These are phyloP conservation scores for Chaetoceros muelleri DNA, from an alignment of 108 stramenopile species.

Conservation along the genomic window DNA sequence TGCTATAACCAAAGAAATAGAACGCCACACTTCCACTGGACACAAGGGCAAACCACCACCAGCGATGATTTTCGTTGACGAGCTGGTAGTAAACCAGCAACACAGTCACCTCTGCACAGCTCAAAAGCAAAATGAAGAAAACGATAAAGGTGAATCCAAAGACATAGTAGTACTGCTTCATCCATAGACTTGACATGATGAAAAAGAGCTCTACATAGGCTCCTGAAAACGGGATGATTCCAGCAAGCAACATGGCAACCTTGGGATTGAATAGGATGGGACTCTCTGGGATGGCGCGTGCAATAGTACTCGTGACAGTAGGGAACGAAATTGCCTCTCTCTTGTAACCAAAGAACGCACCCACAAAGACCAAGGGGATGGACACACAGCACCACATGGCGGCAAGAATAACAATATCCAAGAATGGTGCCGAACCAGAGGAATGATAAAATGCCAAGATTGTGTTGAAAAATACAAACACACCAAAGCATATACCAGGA, in stretches of 20 bases:
- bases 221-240: conserved; percentile 94
- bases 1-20: conserved; percentile 89
- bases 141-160: conserved; percentile 97
- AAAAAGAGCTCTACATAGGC: conserved; percentile 99
- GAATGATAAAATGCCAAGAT: conserved; percentile 81
- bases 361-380: conserved; percentile 95
- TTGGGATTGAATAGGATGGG: conserved; percentile 67
- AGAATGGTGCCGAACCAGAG: conserved; percentile 89
- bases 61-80: conserved; percentile 94
- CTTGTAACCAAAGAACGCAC: conserved; percentile 99
- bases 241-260: conserved; percentile 74
- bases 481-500: conserved; percentile 78
- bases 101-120: conserved; percentile 94
- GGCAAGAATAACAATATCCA: conserved; percentile 87
- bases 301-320: conserved; percentile 84
- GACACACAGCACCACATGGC: conserved; percentile 97
- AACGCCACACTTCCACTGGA: conserved; percentile 84
- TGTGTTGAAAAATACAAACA: conserved; percentile 86
- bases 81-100: conserved; percentile 97
- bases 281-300: conserved; percentile 80
- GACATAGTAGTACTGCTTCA: conserved; percentile 99
- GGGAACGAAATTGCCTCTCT: conserved; percentile 70
- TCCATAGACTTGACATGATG: conserved; percentile 97
- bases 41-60: conserved; percentile 99
- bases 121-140: conserved; percentile 88